A percentile compares a stretch with the other conserved stretches of the same genome.
These are phyloP conservation scores for Arthrinium phaeospermum DNA, from an alignment of 2,329 filamentous ascomycete genomes.

Conservation along the genomic window DNA sequence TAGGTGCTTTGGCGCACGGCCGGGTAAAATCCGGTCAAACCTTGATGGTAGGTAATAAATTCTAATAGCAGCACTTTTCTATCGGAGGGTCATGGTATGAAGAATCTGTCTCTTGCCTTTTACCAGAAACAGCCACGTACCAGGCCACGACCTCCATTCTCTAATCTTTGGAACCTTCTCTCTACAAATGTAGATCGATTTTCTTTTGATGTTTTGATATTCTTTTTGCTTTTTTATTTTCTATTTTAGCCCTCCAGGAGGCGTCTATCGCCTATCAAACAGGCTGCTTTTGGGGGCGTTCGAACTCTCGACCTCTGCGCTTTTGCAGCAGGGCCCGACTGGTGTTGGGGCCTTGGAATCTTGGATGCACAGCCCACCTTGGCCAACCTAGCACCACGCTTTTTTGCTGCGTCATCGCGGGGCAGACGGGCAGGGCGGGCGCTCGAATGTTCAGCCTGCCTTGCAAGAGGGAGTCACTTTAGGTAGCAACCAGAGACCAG, in stretches of 20 bases:
- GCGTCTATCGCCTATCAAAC: not conserved
- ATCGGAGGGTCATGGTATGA: constrained; percentile 19
- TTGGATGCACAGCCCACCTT: constrained; percentile 17
- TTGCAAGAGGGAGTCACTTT: not conserved
- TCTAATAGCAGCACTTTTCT: not conserved
- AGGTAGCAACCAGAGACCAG: not conserved
- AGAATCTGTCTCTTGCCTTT: constrained; percentile 24
- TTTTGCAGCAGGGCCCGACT: not conserved
- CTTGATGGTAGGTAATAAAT: not conserved
- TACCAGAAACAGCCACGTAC: constrained; percentile 22
- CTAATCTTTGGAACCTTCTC: constrained; percentile 22
- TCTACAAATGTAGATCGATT: constrained; percentile 21
- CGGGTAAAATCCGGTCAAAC: not conserved
- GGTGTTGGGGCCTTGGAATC: not conserved
- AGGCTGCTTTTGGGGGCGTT: not conserved
- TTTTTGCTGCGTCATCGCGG: constrained; percentile 22
- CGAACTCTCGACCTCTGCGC: not conserved
- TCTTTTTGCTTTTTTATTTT: not conserved
- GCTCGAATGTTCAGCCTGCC: not conserved
- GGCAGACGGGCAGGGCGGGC: constrained; percentile 10
- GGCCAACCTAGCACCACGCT: not conserved
- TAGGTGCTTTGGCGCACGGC: not conserved
- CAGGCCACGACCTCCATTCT: constrained; percentile 19
- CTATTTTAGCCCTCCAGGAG: too few relatives aligned
- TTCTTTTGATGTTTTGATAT: not conserved